phyloP scores from a whole-genome alignment of 164 flowering plant genomes.

The Berberis vulgaris region DNA sequence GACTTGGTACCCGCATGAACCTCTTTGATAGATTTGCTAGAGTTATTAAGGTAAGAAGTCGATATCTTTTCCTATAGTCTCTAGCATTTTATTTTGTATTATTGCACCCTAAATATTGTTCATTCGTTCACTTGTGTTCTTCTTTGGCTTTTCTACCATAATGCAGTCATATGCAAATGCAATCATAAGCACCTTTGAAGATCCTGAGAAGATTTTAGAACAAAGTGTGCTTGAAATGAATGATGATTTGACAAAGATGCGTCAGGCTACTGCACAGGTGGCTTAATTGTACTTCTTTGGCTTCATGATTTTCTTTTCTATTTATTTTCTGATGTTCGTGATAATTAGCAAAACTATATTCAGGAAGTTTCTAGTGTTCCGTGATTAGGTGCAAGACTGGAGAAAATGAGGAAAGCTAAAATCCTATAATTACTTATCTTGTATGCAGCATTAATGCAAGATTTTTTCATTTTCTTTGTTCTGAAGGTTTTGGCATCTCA shows the following conservation, averaged over 20 bases:
- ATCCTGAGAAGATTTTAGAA: conserved; percentile 93
- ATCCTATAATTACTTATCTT: too few relatives aligned
- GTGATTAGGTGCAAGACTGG: too few relatives aligned
- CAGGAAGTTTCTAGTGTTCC: neutral
- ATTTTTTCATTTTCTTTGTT: conserved; percentile 2
- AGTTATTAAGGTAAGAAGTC: conserved; percentile 58
- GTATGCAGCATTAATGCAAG: neutral
- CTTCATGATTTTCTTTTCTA: neutral
- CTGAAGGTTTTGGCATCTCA: conserved; percentile 86
- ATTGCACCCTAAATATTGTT: neutral
- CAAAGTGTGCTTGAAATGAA: conserved; percentile 95
- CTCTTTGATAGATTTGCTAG: conserved; percentile 91
- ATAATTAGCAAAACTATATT: neutral
- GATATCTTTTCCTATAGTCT: too few relatives aligned
- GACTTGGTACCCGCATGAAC: conserved; percentile 58
- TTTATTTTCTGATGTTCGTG: neutral
- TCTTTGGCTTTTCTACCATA: conserved; percentile 10
- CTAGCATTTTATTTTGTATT: too few relatives aligned
- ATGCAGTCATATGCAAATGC: conserved; percentile 92
- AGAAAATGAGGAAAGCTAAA: too few relatives aligned
- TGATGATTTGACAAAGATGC: conserved; percentile 92
- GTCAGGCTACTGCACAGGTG: conserved; percentile 99
- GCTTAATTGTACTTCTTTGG: neutral
- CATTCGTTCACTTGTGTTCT: neutral
- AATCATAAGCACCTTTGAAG: conserved; percentile 76